phyloP scores from a whole-genome alignment of 78 protist species.

The Pigoraptor vietnamica region DNA sequence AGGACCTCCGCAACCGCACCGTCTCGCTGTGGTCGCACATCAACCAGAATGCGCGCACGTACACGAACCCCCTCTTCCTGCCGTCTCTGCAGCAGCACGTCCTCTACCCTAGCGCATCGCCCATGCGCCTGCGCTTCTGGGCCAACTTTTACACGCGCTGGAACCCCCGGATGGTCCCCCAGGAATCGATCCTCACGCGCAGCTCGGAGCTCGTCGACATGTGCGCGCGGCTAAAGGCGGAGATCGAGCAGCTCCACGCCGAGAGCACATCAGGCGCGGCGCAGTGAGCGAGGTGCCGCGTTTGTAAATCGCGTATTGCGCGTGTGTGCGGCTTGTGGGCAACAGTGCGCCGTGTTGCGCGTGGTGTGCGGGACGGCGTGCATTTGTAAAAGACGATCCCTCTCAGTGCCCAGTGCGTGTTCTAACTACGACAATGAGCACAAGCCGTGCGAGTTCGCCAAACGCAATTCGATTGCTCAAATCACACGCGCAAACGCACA shows the following conservation, averaged over 20 bases:
- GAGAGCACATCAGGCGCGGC: not conserved
- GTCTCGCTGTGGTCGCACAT: constrained; percentile 11
- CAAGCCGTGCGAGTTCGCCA: no score
- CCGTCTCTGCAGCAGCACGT: not conserved
- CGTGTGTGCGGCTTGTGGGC: no score
- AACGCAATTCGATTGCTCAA: no score
- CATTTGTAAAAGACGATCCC: no score
- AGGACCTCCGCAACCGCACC: not conserved
- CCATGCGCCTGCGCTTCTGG: not conserved
- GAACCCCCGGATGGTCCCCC: not conserved
- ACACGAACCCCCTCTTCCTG: constrained; percentile 2
- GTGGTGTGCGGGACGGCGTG: no score
- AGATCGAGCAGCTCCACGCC: not conserved
- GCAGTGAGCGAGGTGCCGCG: not conserved
- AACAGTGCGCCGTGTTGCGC: no score
- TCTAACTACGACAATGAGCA: no score
- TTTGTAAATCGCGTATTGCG: no score
- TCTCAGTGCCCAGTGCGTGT: no score
- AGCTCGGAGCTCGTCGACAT: not conserved
- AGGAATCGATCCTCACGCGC: not conserved
- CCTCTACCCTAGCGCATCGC: not conserved
- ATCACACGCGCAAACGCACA: no score
- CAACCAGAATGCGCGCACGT: not conserved
- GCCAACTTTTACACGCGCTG: not conserved
- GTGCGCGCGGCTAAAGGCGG: not conserved